phyloP scores from a whole-genome alignment of 441 rosid genomes.

The Melastoma candidum region DNA sequence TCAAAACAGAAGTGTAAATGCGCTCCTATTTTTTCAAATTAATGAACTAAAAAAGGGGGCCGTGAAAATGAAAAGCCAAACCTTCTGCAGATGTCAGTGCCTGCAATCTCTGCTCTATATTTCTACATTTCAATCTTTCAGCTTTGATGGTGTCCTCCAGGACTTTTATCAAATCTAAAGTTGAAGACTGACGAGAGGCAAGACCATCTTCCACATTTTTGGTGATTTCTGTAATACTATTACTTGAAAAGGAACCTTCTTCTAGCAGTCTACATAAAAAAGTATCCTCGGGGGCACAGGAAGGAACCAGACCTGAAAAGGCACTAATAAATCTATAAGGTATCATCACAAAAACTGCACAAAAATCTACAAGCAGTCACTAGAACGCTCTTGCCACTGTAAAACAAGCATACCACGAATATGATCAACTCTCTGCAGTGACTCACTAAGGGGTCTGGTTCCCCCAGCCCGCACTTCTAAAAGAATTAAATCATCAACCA shows the following conservation, averaged over 20 bases:
- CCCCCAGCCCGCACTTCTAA: slow-evolving; percentile 74
- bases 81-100: slow-evolving; percentile 57
- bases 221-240: slow-evolving; percentile 29
- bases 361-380: too few relatives aligned
- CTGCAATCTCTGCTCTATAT: slow-evolving; percentile 35
- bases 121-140: slow-evolving; percentile 54
- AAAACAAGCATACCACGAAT: slow-evolving; percentile 35
- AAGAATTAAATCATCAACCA: slow-evolving; percentile 78
- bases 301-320: slow-evolving; percentile 58
- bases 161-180: slow-evolving; percentile 57
- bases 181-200: slow-evolving; percentile 48
- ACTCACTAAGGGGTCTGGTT: slow-evolving; percentile 29
- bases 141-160: slow-evolving; percentile 55
- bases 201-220: slow-evolving; percentile 57
- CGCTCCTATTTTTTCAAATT: too few relatives aligned
- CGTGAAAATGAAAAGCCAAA: slow-evolving; percentile 7
- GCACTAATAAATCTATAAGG: slow-evolving; percentile 14
- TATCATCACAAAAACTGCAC: too few relatives aligned
- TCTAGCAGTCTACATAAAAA: slow-evolving; percentile 81
- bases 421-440: slow-evolving; percentile 34
- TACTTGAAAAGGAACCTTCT: slow-evolving; percentile 38
- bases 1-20: too few relatives aligned
- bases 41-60: too few relatives aligned
- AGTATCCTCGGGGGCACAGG: slow-evolving; percentile 66
- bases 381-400: too few relatives aligned